Evolutionary conservation across 2,329 filamentous ascomycete genomes (phyloP).

Genomic region (Orbilia ellipsospora): DNA sequence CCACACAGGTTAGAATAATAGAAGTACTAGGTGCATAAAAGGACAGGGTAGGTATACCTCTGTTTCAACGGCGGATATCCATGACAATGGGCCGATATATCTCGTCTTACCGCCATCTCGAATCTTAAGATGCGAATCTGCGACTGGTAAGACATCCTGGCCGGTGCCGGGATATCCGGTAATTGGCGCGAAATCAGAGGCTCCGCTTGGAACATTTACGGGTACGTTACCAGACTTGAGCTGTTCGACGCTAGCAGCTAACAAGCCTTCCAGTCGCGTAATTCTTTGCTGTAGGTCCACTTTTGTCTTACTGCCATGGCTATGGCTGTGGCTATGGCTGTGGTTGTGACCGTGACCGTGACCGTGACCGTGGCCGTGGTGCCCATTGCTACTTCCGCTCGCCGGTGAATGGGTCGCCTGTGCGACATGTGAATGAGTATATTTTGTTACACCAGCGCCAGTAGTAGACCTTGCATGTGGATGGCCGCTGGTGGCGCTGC

Average conservation of each 20-base stretch:
- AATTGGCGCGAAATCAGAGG: conserved; percentile 24
- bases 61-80: conserved; percentile 52
- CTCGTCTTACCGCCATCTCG: conserved; percentile 43
- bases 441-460: conserved; percentile 52
- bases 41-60: conserved; percentile 22
- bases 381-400: conserved; percentile 23
- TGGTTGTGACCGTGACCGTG: conserved; percentile 16
- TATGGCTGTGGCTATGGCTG: conserved; percentile 23
- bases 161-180: conserved; percentile 21
- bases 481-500: conserved; percentile 45
- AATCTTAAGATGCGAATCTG: conserved; percentile 48
- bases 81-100: conserved; percentile 51
- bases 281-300: conserved; percentile 53
- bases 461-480: conserved; percentile 31
- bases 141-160: conserved; percentile 46
- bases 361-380: conserved; percentile 39
- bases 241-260: conserved; percentile 54
- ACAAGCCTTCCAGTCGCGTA: conserved; percentile 49
- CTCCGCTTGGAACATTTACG: conserved; percentile 36
- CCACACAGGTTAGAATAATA: no score
- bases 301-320: conserved; percentile 39
- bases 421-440: conserved; percentile 46
- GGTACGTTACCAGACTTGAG: conserved; percentile 50
- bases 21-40: no score
- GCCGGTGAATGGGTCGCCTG: conserved; percentile 29